phyloP scores from a whole-genome alignment of 192 early-diverging fungal species.

The Paraglomus occultum region DNA sequence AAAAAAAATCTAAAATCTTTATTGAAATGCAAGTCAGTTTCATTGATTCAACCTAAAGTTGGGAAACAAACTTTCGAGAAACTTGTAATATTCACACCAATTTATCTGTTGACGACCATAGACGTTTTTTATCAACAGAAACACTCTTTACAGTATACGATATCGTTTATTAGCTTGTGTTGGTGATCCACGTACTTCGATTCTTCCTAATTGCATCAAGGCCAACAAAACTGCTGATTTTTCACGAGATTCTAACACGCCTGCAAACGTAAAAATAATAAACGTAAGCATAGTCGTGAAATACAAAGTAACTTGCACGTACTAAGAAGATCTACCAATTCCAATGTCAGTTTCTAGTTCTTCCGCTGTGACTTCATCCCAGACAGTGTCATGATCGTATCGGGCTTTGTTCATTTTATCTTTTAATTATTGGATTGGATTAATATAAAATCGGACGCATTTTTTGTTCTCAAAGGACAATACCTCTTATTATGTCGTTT shows the following conservation, averaged over 20 bases:
- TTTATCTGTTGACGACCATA: no score
- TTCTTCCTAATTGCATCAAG: slow-evolving; percentile 5
- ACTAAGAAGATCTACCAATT: neutral
- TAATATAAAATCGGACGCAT: no score
- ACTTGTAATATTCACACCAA: no score
- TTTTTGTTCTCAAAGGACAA: neutral
- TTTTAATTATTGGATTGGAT: no score
- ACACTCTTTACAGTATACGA: slow-evolving; percentile 1
- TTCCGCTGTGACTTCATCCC: neutral
- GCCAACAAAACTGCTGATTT: neutral
- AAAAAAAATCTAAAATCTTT: no score
- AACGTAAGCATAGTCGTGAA: no score
- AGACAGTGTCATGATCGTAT: neutral
- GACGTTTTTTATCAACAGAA: neutral
- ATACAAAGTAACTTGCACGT: neutral
- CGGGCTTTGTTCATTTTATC: neutral
- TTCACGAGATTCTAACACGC: no score
- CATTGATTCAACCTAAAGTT: no score
- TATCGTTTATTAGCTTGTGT: neutral
- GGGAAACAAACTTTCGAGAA: no score
- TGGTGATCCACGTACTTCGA: neutral
- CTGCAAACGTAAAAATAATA: no score
- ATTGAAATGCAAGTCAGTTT: no score
- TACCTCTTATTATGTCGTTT: slow-evolving; percentile 13
- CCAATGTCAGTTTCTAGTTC: neutral